Evolutionary conservation across 2,329 filamentous ascomycete genomes (phyloP).

Genomic region (Phialocephala subalpina): DNA sequence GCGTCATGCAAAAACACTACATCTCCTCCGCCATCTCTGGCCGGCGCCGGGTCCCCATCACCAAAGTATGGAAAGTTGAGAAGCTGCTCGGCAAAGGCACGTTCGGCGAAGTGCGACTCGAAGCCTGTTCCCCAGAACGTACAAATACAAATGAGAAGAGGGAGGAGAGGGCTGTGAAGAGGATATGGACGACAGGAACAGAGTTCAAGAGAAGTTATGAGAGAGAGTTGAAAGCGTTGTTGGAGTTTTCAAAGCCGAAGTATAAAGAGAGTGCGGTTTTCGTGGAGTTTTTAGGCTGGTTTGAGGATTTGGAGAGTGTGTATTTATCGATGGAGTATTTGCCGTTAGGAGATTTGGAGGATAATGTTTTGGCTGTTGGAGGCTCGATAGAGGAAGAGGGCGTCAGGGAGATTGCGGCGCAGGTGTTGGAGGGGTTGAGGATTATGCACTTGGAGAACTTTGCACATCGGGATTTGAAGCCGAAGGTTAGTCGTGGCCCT

Average conservation of each 20-base stretch:
- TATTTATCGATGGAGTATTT: conserved; percentile 51
- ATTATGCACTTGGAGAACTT: conserved; percentile 27
- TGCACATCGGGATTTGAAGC: conserved; percentile 24
- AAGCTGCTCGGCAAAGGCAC: conserved; percentile 14
- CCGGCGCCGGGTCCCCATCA: background rate
- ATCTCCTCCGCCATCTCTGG: background rate
- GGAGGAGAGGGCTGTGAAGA: conserved; percentile 21
- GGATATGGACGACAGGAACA: conserved; percentile 1
- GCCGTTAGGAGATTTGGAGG: conserved; percentile 45
- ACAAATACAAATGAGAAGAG: background rate
- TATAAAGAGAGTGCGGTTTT: conserved; percentile 27
- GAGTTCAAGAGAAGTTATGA: conserved; percentile 10
- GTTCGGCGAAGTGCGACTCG: conserved; percentile 23
- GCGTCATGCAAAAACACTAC: conserved; percentile 5
- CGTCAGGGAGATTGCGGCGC: conserved; percentile 15
- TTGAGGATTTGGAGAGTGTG: conserved; percentile 40
- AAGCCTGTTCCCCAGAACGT: background rate
- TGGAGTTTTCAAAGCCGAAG: conserved; percentile 28
- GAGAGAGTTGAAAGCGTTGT: conserved; percentile 21
- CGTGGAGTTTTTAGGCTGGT: conserved; percentile 49
- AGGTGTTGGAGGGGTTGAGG: conserved; percentile 22
- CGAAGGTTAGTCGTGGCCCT: conserved; percentile 7
- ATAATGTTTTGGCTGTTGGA: conserved; percentile 20
- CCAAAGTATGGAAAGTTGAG: conserved; percentile 23
- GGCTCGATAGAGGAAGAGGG: conserved; percentile 14